These are phyloP conservation scores for Podaxis carcinomalis DNA, from an alignment of 768 basidiomycete species.

Conservation along the genomic window DNA sequence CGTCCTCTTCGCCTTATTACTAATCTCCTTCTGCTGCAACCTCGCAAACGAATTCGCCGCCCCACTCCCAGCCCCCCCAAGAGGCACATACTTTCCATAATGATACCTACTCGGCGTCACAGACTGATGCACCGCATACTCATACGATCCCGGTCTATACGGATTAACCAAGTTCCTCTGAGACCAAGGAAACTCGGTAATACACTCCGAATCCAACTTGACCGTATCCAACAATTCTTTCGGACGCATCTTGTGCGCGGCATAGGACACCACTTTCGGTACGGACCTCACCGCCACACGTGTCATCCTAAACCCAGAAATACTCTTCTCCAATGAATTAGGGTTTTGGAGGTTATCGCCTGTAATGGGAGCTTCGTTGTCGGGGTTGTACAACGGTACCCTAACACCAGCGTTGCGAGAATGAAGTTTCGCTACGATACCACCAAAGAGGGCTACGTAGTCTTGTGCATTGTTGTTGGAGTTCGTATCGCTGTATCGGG, in stretches of 20 bases:
- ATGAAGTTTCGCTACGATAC: not conserved
- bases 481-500: not conserved
- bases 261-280: not conserved
- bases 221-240: not conserved
- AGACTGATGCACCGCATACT: not conserved
- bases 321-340: not conserved
- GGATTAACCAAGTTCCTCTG: not conserved
- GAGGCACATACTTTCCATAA: not conserved
- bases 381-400: not conserved
- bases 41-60: not conserved
- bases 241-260: not conserved
- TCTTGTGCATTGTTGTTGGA: not conserved
- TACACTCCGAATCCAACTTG: not conserved
- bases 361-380: not conserved
- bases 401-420: not conserved
- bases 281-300: not conserved
- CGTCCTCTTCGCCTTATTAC: not conserved
- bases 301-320: not conserved
- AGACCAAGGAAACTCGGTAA: not conserved
- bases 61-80: not conserved
- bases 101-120: not conserved
- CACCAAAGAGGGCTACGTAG: constrained; percentile 6
- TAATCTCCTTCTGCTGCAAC: not conserved
- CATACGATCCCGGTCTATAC: not conserved
- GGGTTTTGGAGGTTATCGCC: not conserved